A percentile compares a stretch with the other conserved stretches of the same genome.
phyloP scores from a whole-genome alignment of 495 filamentous ascomycete genomes.

The Oidiodendron maius region DNA sequence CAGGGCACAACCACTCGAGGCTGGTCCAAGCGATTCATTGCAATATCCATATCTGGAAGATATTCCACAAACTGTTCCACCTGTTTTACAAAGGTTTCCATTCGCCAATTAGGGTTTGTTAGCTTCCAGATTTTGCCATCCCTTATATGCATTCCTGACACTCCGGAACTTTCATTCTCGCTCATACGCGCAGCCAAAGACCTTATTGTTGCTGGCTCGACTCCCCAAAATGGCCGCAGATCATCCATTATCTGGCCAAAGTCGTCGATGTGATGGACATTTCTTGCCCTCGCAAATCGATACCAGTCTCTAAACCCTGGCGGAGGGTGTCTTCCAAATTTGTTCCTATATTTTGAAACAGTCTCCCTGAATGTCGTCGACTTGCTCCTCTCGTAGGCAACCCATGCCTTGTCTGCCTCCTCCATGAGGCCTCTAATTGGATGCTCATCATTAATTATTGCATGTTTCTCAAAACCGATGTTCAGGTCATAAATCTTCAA shows the following conservation, averaged over 20 bases:
- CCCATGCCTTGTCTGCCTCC: slow-evolving; percentile 35
- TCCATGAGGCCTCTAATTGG: slow-evolving; percentile 40
- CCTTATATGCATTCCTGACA: slow-evolving; percentile 22
- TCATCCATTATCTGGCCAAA: slow-evolving; percentile 68
- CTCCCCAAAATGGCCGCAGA: slow-evolving; percentile 63
- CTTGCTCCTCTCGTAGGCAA: slow-evolving; percentile 27
- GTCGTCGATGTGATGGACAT: slow-evolving; percentile 61
- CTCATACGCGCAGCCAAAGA: slow-evolving; percentile 44
- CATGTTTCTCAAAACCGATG: no score
- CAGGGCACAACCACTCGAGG: slow-evolving; percentile 61
- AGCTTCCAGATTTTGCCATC: slow-evolving; percentile 29
- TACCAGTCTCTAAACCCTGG: slow-evolving; percentile 68
- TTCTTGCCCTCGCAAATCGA: slow-evolving; percentile 50
- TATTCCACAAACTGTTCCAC: slow-evolving; percentile 52
- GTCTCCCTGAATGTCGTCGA: slow-evolving; percentile 49
- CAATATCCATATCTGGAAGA: slow-evolving; percentile 67
- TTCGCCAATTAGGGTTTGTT: slow-evolving; percentile 48
- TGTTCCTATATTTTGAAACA: slow-evolving; percentile 55
- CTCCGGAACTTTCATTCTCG: slow-evolving; percentile 11
- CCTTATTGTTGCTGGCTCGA: slow-evolving; percentile 52
- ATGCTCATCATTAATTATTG: slow-evolving; percentile 23
- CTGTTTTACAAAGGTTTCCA: slow-evolving; percentile 38
- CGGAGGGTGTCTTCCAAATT: slow-evolving; percentile 63
- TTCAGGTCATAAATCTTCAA: no score
- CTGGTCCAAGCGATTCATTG: slow-evolving; percentile 64